Evolutionary conservation across 2,329 filamentous ascomycete genomes (phyloP).

Genomic region (Penicillium sp.): DNA sequence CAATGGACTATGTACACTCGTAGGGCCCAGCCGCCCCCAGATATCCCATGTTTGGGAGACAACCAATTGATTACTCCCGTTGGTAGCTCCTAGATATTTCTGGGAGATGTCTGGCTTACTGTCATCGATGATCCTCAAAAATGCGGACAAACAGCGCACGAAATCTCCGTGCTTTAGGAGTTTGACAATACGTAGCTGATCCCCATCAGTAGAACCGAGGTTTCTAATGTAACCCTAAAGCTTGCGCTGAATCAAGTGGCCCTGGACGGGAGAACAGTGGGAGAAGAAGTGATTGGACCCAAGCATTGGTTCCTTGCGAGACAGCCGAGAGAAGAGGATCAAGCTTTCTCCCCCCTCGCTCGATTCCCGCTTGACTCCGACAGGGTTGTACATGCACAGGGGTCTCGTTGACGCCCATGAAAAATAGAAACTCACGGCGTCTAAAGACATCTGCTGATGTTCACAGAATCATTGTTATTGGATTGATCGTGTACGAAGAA

Average conservation of each 20-base stretch:
- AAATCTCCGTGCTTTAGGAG: neutral
- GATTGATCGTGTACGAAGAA: neutral
- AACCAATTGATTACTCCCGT: neutral
- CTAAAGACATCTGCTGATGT: neutral
- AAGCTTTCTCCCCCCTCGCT: neutral
- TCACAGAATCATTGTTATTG: neutral
- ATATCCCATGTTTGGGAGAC: neutral
- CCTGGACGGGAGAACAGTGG: neutral
- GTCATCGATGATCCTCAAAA: neutral
- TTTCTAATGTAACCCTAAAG: neutral
- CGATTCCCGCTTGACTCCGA: neutral
- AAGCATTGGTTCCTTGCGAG: neutral
- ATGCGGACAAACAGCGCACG: neutral
- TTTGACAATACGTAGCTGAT: neutral
- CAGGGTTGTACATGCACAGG: neutral
- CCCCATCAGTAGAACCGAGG: neutral
- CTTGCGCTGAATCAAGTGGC: neutral
- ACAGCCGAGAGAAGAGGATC: neutral
- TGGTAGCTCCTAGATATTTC: neutral
- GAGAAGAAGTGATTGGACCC: neutral
- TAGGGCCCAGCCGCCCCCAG: neutral
- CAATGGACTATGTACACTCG: neutral
- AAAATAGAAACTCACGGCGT: neutral
- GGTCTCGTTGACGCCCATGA: neutral
- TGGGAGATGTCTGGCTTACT: neutral